Conservation (phyloP, 768 basidiomycete genomes). For the Galerina marginata region DNA sequence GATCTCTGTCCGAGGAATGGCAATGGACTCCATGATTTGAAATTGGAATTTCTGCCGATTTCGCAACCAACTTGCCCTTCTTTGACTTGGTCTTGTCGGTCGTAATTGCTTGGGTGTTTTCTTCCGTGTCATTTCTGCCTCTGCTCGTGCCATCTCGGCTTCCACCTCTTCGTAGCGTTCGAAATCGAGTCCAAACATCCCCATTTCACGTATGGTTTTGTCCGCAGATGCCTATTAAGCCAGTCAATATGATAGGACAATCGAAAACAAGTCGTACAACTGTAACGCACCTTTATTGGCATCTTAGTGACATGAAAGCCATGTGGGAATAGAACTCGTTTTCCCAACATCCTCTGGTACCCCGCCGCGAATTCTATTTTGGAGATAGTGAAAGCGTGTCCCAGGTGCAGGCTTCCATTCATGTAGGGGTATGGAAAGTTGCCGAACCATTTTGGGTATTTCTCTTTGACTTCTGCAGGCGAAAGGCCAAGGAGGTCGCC, state of each 20-base stretch:
- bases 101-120: conserved; percentile 46
- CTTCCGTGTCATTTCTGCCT: conserved; percentile 52
- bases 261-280: conserved; percentile 28
- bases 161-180: conserved; percentile 63
- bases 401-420: conserved; percentile 97
- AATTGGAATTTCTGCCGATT: conserved; percentile 96
- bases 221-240: conserved; percentile 82
- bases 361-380: conserved; percentile 98
- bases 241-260: background rate
- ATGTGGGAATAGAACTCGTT: conserved; percentile 94
- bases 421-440: conserved; percentile 97
- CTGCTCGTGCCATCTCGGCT: conserved; percentile 49
- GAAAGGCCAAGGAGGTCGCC: conserved; percentile 70
- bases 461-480: conserved; percentile 68
- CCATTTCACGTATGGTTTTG: conserved; percentile 97
- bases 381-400: conserved; percentile 97
- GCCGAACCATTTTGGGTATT: conserved; percentile 98
- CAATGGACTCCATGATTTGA: conserved; percentile 97
- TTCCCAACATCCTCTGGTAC: conserved; percentile 93
- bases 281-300: conserved; percentile 99
- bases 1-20: conserved; percentile 86
- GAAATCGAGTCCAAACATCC: conserved; percentile 92
- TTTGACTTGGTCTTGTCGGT: conserved; percentile 79
- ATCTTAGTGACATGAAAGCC: conserved; percentile 98
- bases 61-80: conserved; percentile 95